Conservation (phyloP, 768 basidiomycete genomes). For the Kwoniella sp. region DNA sequence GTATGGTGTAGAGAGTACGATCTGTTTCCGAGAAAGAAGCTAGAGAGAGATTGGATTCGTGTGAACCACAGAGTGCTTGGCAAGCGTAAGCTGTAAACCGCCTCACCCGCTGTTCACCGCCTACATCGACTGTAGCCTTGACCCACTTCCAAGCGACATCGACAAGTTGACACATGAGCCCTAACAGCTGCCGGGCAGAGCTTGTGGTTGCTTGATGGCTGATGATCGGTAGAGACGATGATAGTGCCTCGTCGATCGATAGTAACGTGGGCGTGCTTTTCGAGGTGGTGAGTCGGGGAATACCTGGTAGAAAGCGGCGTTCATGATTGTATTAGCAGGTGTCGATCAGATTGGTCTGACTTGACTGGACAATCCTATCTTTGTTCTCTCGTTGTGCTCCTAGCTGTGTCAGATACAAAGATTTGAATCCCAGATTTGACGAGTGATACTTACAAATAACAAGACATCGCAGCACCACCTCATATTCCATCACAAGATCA, state of each 20-base stretch:
- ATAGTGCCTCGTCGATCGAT: slow-evolving; percentile 20
- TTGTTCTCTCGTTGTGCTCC: no score
- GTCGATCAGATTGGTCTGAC: no score
- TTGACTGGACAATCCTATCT: no score
- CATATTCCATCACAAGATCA: slow-evolving; percentile 7
- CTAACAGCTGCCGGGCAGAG: slow-evolving; percentile 14
- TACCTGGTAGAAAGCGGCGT: no score
- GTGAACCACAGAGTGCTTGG: no score
- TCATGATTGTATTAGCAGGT: no score
- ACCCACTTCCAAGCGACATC: slow-evolving; percentile 21
- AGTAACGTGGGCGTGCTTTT: slow-evolving; percentile 38
- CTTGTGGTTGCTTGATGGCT: slow-evolving; percentile 16
- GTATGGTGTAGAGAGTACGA: no score
- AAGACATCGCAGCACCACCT: slow-evolving; percentile 6
- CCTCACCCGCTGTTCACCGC: slow-evolving; percentile 31
- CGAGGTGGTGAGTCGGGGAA: slow-evolving; percentile 20
- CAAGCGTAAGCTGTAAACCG: neutral
- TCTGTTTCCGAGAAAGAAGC: no score
- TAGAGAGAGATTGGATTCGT: no score
- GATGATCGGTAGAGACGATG: slow-evolving; percentile 13
- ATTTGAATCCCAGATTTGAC: neutral
- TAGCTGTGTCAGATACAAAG: no score
- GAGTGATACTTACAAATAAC: slow-evolving; percentile 8
- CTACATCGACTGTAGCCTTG: slow-evolving; percentile 14
- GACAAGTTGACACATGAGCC: slow-evolving; percentile 7